Evolutionary conservation across 1,284 basidiomycete species (phyloP), one percentile per base, ranked within the genome.

Genomic region (Irpex rosettiformis): DNA sequence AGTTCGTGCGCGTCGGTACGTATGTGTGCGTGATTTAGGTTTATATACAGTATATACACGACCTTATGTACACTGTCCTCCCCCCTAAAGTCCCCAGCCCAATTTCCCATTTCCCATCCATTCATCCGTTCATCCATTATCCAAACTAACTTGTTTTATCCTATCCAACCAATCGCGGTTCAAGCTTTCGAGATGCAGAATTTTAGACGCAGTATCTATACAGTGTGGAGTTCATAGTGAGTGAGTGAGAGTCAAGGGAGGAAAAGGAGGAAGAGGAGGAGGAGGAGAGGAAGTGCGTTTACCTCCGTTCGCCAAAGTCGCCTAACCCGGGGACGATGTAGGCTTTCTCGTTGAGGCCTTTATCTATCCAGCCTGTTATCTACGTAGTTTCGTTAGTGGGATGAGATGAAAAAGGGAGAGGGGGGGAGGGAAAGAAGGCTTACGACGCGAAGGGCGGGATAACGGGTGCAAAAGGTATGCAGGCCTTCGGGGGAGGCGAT

Each of bases 301-400:
- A 88, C 89, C 90, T 86, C 69, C 93, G 78, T 73, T 96, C 94
- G 56, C 94, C 94, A 72, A 96, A 96, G 72, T 96, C 94, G 13
- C 94, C 94, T 22, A 96, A 78, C 13, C 94, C 94, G 13, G 93
- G 93, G 60, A 94, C 85, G 63, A 95, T 93, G 66, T 90, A 93
- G n/a, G 88, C 84, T 69, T 87, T 91, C 64, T 94, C 92, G 68
- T 98, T 96, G 60, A 99, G 80, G 4, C 93, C 91, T 66, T 96
- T 79, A 74, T 99, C 96, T 59, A 99, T 96, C 96, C 96, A 99
- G 0, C 94, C 96, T 13, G 94, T 96, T 57, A 97, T 91, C 87
- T 90, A 59, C n/a, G n/a, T n/a, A n/a, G n/a, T n/a, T n/a, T n/a
- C n/a, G n/a, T n/a, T n/a, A n/a, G n/a, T n/a, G n/a, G 11, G 33